Evolutionary conservation across 1,284 basidiomycete species (phyloP), one percentile per base, ranked within the genome.

Genomic region (Paramarasmius palmivorus): DNA sequence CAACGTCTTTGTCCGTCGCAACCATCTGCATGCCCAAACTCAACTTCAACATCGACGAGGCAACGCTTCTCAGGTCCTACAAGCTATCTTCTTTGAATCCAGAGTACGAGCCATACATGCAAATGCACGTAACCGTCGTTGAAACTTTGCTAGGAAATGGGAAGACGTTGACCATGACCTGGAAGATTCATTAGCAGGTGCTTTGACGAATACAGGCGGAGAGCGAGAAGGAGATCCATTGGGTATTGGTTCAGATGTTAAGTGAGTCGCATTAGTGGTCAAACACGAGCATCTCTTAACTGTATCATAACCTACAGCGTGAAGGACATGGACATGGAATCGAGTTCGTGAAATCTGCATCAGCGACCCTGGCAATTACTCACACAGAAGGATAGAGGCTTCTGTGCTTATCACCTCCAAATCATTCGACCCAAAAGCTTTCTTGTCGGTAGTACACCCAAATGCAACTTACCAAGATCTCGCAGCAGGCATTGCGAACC

Each of bases 401-500:
- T 76, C 90, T 4, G 87, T 95, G 54, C 76, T 92, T 39, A 83
- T 95, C 8, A 86, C 88, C 1, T 96, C 93, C 47, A 99, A 99
- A 71, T 84, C 92, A 1, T 99, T 99, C 73, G 93, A 98, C 66
- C 92, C 97, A 14, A 98, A 98, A 67, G 81, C 84, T 0, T 99
- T 98, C 68, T 80, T 99, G 25, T 92, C 93, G 6, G 86, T 86
- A 2, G 86, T 96, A 14, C 95, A 99, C 65, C 97, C 97, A 1
- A 93, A 98, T 65, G 97, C 96, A 9, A 94, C 93, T 0, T 98
- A 95, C 64, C 90, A 95, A 69, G 95, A 98, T 65, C 81, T 98
- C 34, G 79, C 85, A 6, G 74, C 77, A 9, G 95, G 93, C 1
- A 90, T 93, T 34, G 67, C 77, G 0, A 81, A 86, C 56, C 77